Evolutionary conservation across 345 rosid genomes (phyloP).

Genomic region (Excoecaria agallocha): DNA sequence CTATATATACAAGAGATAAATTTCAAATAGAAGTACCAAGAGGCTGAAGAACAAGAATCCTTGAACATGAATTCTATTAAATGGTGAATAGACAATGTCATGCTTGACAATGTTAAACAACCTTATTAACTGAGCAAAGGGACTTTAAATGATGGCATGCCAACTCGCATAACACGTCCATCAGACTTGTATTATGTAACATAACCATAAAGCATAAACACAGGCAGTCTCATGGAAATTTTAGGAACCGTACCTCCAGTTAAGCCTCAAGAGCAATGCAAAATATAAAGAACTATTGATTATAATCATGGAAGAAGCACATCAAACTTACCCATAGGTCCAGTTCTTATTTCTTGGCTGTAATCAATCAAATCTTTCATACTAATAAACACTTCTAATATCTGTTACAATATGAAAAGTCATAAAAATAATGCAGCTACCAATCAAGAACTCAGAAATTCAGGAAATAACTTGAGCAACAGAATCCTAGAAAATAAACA

Average conservation of each 20-base stretch:
- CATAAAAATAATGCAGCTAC: background rate
- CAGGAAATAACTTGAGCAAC: background rate
- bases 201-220: background rate
- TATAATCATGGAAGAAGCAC: background rate
- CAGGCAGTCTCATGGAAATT: background rate
- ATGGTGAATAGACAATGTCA: background rate
- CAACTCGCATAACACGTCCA: background rate
- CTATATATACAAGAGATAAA: background rate
- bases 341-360: constrained; percentile 83
- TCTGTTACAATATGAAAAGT: constrained; percentile 38
- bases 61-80: no score
- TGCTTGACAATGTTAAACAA: background rate
- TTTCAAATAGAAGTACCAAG: background rate
- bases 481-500: constrained; percentile 2
- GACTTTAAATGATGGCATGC: background rate
- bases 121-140: background rate
- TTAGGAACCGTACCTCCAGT: background rate
- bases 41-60: background rate
- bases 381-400: constrained; percentile 95
- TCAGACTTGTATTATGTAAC: background rate
- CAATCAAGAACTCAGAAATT: background rate
- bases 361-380: constrained; percentile 99
- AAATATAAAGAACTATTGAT: background rate
- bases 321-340: constrained; percentile 86
- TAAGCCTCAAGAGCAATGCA: background rate